phyloP scores from a whole-genome alignment of 768 basidiomycete genomes.

The Hypsizygus marmoreus region DNA sequence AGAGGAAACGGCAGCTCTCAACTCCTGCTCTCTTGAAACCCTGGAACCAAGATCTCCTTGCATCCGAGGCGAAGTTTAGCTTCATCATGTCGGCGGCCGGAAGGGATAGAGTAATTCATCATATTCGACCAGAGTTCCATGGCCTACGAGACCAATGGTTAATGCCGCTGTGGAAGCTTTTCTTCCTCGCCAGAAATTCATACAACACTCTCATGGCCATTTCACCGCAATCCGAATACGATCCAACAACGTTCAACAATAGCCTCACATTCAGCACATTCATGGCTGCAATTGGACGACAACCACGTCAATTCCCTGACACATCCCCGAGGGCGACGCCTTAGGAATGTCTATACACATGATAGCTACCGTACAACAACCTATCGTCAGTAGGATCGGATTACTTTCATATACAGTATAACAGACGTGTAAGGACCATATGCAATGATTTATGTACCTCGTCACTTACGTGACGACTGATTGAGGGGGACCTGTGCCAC shows the following conservation, averaged over 20 bases:
- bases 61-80: not conserved
- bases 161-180: slow-evolving; percentile 9
- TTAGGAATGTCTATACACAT: too few species aligned
- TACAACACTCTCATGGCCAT: not conserved
- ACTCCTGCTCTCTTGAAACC: not conserved
- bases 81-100: not conserved
- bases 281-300: too few species aligned
- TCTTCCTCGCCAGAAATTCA: slow-evolving; percentile 2
- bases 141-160: slow-evolving; percentile 14
- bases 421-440: too few species aligned
- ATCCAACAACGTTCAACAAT: not conserved
- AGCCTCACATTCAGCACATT: not conserved
- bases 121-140: slow-evolving; percentile 6
- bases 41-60: slow-evolving; percentile 3
- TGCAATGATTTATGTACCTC: too few species aligned
- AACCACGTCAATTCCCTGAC: too few species aligned
- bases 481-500: too few species aligned
- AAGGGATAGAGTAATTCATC: not conserved
- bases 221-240: not conserved
- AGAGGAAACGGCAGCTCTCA: slow-evolving; percentile 7
- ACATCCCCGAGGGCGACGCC: too few species aligned
- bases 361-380: too few species aligned
- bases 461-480: too few species aligned
- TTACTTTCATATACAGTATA: too few species aligned
- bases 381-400: too few species aligned